Evolutionary conservation across 345 rosid species (phyloP).

Genomic region (Moricandia moricandioides): DNA sequence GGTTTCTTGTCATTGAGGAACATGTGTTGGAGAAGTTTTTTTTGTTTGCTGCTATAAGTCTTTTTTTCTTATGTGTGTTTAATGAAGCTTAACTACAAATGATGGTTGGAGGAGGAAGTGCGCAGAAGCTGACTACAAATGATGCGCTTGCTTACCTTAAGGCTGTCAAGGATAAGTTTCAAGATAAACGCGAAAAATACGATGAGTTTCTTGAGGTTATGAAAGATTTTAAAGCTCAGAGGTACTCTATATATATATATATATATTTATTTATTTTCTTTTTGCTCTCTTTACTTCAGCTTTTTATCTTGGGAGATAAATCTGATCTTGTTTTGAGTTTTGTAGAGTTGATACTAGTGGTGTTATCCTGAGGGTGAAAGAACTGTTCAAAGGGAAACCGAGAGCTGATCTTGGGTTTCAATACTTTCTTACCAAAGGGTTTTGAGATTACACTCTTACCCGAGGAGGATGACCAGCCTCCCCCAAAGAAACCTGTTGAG

Average conservation of each 20-base stretch:
- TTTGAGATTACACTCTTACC: slow-evolving; percentile 77
- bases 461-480: slow-evolving; percentile 67
- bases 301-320: neutral
- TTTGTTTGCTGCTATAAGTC: slow-evolving; percentile 7
- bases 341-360: slow-evolving; percentile 86
- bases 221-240: slow-evolving; percentile 97
- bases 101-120: slow-evolving; percentile 51
- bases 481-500: slow-evolving; percentile 88
- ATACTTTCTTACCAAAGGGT: slow-evolving; percentile 95
- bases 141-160: slow-evolving; percentile 94
- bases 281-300: neutral
- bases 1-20: slow-evolving; percentile 1
- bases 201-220: slow-evolving; percentile 94
- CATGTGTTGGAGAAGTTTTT: neutral
- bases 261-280: neutral
- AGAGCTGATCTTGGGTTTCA: slow-evolving; percentile 87
- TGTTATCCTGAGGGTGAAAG: slow-evolving; percentile 89
- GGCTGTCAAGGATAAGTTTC: slow-evolving; percentile 86
- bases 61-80: slow-evolving; percentile 2
- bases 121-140: slow-evolving; percentile 81
- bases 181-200: slow-evolving; percentile 80
- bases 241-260: no score
- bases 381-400: slow-evolving; percentile 85
- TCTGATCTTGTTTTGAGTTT: slow-evolving; percentile 9
- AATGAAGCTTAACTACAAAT: slow-evolving; percentile 58